Evolutionary conservation across 2,329 filamentous ascomycete genomes (phyloP).

Genomic region (Colletotrichum chlorophyti): DNA sequence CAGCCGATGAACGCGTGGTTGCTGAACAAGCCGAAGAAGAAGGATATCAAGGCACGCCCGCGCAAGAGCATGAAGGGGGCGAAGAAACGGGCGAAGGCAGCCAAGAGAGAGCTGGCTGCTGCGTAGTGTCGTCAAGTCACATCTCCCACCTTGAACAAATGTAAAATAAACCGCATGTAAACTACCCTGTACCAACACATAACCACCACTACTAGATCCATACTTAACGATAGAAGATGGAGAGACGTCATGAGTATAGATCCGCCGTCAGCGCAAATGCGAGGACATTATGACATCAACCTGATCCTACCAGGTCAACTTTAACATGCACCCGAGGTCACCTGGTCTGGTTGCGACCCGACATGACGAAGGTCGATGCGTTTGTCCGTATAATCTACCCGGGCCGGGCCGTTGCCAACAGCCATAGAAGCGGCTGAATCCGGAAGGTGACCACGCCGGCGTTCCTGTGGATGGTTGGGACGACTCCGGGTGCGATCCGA

Average conservation of each 20-base stretch:
- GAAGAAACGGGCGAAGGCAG: conserved; percentile 58
- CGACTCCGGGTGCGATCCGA: background rate
- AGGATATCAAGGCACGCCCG: conserved; percentile 62
- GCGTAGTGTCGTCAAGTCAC: background rate
- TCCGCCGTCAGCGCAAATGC: background rate
- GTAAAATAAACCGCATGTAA: background rate
- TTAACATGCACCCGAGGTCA: background rate
- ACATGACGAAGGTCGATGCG: background rate
- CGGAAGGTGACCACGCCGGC: conserved; percentile 8
- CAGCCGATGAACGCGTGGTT: conserved; percentile 76
- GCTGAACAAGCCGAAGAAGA: conserved; percentile 60
- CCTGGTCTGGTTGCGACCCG: background rate
- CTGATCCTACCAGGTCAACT: background rate
- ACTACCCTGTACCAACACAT: background rate
- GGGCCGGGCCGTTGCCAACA: conserved; percentile 14
- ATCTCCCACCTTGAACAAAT: background rate
- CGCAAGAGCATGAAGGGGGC: conserved; percentile 73
- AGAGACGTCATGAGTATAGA: background rate
- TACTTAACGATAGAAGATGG: background rate
- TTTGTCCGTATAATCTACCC: background rate
- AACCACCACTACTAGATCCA: background rate
- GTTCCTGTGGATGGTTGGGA: conserved; percentile 6
- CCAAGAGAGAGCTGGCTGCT: conserved; percentile 31
- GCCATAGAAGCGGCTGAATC: background rate
- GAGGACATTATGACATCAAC: background rate